Conservation (phyloP, 2,329 filamentous ascomycete genomes). For the Corinectria fuckeliana region DNA sequence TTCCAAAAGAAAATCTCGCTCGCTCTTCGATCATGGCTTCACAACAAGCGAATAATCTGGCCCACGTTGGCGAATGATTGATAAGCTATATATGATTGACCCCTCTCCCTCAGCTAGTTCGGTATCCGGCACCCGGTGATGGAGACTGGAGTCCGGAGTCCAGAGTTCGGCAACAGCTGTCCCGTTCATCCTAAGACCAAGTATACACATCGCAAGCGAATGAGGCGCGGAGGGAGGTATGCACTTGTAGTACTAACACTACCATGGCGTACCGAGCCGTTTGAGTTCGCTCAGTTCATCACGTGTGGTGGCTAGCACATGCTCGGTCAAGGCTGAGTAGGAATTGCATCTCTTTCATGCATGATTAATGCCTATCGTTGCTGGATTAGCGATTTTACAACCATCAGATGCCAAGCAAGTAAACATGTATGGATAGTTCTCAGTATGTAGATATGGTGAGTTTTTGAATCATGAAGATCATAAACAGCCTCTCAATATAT, state of each 20-base stretch:
- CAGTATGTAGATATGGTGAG: constrained; percentile 38
- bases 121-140: not conserved
- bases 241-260: not conserved
- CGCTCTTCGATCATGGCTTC: not conserved
- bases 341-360: not conserved
- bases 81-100: not conserved
- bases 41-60: not conserved
- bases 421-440: not conserved
- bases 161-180: too few species aligned
- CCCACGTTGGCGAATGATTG: not conserved
- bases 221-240: not conserved
- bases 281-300: not conserved
- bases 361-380: not conserved
- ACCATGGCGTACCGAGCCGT: not conserved
- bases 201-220: not conserved
- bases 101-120: not conserved
- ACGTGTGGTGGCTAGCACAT: not conserved
- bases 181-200: not conserved
- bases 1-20: not conserved
- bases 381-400: not conserved
- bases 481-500: constrained; percentile 55
- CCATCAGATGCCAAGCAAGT: not conserved
- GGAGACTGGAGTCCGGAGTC: not conserved
- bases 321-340: not conserved
- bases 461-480: constrained; percentile 50